phyloP scores from a whole-genome alignment of 176 grass and related monocot species.

The Neostapfia colusana region DNA sequence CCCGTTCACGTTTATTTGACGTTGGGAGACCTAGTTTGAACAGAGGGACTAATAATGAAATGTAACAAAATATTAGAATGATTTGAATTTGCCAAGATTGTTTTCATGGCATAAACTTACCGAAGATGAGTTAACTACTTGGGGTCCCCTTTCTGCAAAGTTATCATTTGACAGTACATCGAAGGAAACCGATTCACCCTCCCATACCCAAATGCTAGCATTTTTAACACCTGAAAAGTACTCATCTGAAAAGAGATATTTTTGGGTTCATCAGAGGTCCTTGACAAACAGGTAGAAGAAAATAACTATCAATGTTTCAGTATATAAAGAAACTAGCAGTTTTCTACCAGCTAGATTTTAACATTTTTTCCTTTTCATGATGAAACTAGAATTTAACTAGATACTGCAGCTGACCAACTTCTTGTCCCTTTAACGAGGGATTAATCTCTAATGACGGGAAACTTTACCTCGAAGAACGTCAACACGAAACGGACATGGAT shows the following conservation, averaged over 20 bases:
- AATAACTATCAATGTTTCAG: background rate
- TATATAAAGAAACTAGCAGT: background rate
- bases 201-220: slow-evolving; percentile 70
- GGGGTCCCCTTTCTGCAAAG: slow-evolving; percentile 43
- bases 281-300: slow-evolving; percentile 17
- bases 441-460: background rate
- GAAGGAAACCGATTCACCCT: slow-evolving; percentile 55
- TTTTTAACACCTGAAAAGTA: slow-evolving; percentile 62
- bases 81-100: background rate
- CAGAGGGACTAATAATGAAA: background rate
- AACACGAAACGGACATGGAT: slow-evolving; percentile 66
- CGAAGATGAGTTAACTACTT: slow-evolving; percentile 50
- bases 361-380: background rate
- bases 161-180: slow-evolving; percentile 72
- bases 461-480: slow-evolving; percentile 57
- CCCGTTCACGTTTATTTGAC: no score
- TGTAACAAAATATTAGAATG: background rate
- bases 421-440: background rate
- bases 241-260: slow-evolving; percentile 53
- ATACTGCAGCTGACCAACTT: slow-evolving; percentile 12
- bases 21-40: no score
- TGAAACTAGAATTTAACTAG: background rate
- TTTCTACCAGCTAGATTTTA: background rate
- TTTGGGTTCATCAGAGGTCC: slow-evolving; percentile 4
- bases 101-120: slow-evolving; percentile 44